Conservation (phyloP, 2,329 filamentous ascomycete genomes). For the Periconia sp. region DNA sequence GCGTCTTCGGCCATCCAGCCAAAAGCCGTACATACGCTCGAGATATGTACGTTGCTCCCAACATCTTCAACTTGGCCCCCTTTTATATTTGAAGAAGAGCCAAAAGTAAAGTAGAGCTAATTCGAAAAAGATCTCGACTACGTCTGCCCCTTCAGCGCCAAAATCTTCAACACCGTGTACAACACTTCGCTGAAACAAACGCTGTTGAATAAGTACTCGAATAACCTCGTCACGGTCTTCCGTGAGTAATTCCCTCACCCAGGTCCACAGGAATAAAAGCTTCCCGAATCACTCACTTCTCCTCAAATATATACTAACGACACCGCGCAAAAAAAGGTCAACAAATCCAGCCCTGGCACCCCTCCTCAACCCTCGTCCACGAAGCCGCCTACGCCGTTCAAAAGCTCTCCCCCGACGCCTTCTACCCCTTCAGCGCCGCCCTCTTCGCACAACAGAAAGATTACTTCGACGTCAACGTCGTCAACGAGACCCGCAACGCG, state of each 20-base stretch:
- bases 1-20: slow-evolving; percentile 44
- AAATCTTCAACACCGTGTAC: slow-evolving; percentile 78
- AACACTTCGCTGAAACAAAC: slow-evolving; percentile 61
- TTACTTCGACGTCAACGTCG: slow-evolving; percentile 84
- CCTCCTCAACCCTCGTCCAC: slow-evolving; percentile 68
- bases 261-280: too few relatives aligned
- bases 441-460: slow-evolving; percentile 70
- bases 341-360: slow-evolving; percentile 95
- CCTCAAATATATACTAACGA: too few relatives aligned
- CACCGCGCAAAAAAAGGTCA: too few relatives aligned
- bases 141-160: slow-evolving; percentile 77
- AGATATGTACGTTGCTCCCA: slow-evolving; percentile 48
- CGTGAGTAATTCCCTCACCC: slow-evolving; percentile 46
- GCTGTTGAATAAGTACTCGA: slow-evolving; percentile 63
- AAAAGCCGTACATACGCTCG: slow-evolving; percentile 55
- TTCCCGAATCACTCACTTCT: too few relatives aligned
- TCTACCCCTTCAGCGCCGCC: slow-evolving; percentile 75
- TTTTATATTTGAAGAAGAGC: too few relatives aligned
- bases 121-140: slow-evolving; percentile 77
- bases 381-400: slow-evolving; percentile 85
- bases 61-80: neutral
- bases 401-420: slow-evolving; percentile 67
- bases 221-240: slow-evolving; percentile 74
- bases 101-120: neutral
- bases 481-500: slow-evolving; percentile 79